Evolutionary conservation across 2,329 filamentous ascomycete genomes (phyloP), one percentile per base, ranked within the genome.

Genomic region (Colletotrichum higginsianum): DNA sequence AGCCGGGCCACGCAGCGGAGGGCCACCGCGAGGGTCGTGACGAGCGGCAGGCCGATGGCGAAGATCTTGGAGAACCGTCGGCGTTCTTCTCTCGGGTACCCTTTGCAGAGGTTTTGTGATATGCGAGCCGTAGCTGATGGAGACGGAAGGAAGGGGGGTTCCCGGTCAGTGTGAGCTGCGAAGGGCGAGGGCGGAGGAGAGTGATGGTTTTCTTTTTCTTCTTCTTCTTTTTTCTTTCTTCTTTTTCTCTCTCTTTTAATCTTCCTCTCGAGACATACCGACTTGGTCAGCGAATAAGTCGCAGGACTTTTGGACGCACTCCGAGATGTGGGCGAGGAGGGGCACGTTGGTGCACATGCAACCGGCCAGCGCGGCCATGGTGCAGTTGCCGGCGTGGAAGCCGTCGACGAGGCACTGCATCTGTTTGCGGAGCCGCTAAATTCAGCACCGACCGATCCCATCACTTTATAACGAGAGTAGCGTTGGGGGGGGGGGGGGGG

Each of bases 251-350:
- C 4, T 26, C 26, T 26, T 26, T 3, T 4, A 26, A 4, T 26
- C 21, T 4, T 5, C 21, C 30, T 23, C 3, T 8, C 21, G 2
- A 40, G 26, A 26, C 71, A 12, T 60, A 72, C 72, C 61, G 11
- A 66, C 42, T 61, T 74, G 72, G 2, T 66, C 52, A 4, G 38
- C 13, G 16, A 72, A 66, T 6, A 26, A 4, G 4, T 49, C 23
- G 61, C 72, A 74, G 12, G 69, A 66, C 5, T 8, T 44, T 26
- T 74, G 72, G 13, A 73, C 65, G 23, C 72, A 74, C 21, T 66
- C 61, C 8, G 72, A 74, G 15, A 69, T 52, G 1, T 35, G 21
- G 6, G 72, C 66, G 30, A 70, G 72, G 11, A 70, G 62, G 1
- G 65, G 52, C 4, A 66, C 52, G 38, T 74, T 64, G 18, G 70